Evolutionary conservation across 1,284 basidiomycete genomes (phyloP), one percentile per base, ranked within the genome.

Genomic region (Sanghuangporus sanghuang): DNA sequence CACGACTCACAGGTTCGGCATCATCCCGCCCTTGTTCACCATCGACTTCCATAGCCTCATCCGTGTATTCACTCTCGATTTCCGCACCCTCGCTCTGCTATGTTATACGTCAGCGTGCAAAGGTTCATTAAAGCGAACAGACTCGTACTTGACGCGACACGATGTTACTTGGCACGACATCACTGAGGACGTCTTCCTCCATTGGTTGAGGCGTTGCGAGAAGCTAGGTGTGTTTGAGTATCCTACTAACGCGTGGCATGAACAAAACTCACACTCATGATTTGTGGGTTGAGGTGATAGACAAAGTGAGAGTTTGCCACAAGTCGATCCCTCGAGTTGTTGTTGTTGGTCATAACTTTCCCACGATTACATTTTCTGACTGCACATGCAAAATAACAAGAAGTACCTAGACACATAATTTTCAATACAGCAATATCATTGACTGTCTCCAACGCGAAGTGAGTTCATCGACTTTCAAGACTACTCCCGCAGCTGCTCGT

Each of bases 131-230:
- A 32, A 39, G 55, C 23, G 14, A 44, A 38, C 46, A 49, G 59
- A 57, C 44, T 27, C 44, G 62, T 70, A 87, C 90, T 81, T 91
- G 88, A 68, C 90, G 84, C 67, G 90, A 92, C 58, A 92, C 87
- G 66, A 92, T 89, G 71, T 92, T 92, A 73, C 87, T 90, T 0
- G 90, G 90, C 14, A 92, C 85, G 60, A 92, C 81, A 72, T 92
- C 89, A 71, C 89, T 91, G 64, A 92, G 80, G 55, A 90, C 85
- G 72, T 92, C 90, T 62, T 92, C 90, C 6, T 92, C 90, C 67
- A 75, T 75, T 12, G 73, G 68, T 14, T 66, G 65, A n/a, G 65
- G 65, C 12, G 65, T 59, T 32, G 39, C 57, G 16, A 63, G 57
- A 18, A 57, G 54, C 61, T 62, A 21, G 6, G 35, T 40, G 32